These are phyloP conservation scores for Boletus bicolor DNA, from an alignment of 768 basidiomycete species.

Conservation along the genomic window DNA sequence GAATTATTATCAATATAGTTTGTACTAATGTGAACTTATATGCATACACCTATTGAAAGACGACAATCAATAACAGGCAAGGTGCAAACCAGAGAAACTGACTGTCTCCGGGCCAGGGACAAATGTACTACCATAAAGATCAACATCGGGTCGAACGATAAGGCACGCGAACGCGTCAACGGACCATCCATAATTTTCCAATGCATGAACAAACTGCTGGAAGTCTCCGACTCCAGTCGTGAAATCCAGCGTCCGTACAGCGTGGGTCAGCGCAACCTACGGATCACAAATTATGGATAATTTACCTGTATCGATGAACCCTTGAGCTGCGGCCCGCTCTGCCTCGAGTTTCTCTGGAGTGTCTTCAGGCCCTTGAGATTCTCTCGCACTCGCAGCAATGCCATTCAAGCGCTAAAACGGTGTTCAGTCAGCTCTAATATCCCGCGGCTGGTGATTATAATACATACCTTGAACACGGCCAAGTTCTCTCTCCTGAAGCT, in stretches of 20 bases:
- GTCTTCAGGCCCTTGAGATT: conserved; percentile 67
- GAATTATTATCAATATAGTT: neutral
- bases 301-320: conserved; percentile 80
- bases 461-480: conserved; percentile 66
- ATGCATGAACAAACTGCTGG: conserved; percentile 80
- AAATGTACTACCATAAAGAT: neutral
- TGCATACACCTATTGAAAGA: neutral
- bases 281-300: neutral
- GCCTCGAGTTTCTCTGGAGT: conserved; percentile 82
- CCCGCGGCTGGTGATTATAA: neutral
- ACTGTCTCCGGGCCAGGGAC: neutral
- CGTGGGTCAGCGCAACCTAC: neutral
- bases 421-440: neutral
- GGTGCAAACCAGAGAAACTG: neutral
- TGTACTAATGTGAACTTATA: no score
- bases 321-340: conserved; percentile 75
- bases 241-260: conserved; percentile 68
- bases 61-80: no score
- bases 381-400: conserved; percentile 60
- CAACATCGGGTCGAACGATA: neutral
- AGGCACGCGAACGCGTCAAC: conserved; percentile 18
- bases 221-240: conserved; percentile 93
- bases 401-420: conserved; percentile 55
- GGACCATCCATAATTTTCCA: conserved; percentile 81
- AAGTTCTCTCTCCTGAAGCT: conserved; percentile 84